Conservation (phyloP, 2,329 filamentous ascomycete genomes). For the Hypoxylon sp. region DNA sequence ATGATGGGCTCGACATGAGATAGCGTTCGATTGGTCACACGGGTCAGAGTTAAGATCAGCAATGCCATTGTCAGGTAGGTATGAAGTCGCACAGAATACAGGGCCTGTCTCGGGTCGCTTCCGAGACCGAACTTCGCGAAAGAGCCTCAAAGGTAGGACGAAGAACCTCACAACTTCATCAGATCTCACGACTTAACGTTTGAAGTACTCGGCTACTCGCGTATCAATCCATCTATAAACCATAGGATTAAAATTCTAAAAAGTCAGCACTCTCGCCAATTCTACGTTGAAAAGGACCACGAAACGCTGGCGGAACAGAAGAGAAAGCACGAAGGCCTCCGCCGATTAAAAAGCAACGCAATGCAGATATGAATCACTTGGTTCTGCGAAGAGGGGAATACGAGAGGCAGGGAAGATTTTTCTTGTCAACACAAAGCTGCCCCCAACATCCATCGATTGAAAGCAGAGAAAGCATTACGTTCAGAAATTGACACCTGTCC, state of each 20-base stretch:
- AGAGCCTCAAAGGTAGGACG: slow-evolving; percentile 31
- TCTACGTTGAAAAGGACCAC: slow-evolving; percentile 3
- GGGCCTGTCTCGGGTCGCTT: slow-evolving; percentile 26
- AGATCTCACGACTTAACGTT: slow-evolving; percentile 10
- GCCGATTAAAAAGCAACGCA: background rate
- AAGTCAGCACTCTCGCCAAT: background rate
- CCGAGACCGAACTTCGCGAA: slow-evolving; percentile 23
- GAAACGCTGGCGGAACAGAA: background rate
- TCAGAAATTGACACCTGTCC: slow-evolving; percentile 24
- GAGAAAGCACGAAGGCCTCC: background rate
- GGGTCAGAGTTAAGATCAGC: background rate
- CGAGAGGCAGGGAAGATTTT: slow-evolving; percentile 16
- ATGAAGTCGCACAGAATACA: slow-evolving; percentile 17
- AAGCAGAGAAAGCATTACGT: slow-evolving; percentile 13
- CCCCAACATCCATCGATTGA: slow-evolving; percentile 33
- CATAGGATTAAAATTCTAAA: background rate
- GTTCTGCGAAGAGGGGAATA: slow-evolving; percentile 2
- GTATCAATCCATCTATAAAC: background rate
- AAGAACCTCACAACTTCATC: slow-evolving; percentile 11
- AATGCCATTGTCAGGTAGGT: too few relatives aligned
- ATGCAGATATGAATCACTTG: slow-evolving; percentile 3
- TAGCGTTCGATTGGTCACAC: too few relatives aligned
- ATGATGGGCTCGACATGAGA: background rate
- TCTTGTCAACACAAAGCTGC: slow-evolving; percentile 24
- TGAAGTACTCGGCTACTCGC: slow-evolving; percentile 1